Percentiles rank a stretch among this genome's conserved stretches.
Conservation (phyloP, 306 rosid genomes). For the Dalbergia cultrata region DNA sequence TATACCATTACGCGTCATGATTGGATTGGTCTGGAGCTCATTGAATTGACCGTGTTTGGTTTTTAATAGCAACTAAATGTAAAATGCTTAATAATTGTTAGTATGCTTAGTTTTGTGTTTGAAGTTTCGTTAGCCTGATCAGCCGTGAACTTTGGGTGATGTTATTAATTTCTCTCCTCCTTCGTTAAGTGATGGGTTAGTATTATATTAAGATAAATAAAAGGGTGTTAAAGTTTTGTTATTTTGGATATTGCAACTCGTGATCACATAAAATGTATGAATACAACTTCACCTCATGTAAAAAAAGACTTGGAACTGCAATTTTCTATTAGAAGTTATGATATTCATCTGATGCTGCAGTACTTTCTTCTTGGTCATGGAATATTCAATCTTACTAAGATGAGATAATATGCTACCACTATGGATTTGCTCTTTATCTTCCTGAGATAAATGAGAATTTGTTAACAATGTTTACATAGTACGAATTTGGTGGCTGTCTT, state of each 20-base stretch:
- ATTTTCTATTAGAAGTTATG: neutral
- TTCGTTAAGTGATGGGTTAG: neutral
- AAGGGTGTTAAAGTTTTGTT: neutral
- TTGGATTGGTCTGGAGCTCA: neutral
- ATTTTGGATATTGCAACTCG: neutral
- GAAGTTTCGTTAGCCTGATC: neutral
- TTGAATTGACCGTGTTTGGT: neutral
- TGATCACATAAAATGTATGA: neutral
- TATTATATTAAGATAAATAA: neutral
- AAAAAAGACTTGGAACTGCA: too few relatives aligned
- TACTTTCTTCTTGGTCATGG: neutral
- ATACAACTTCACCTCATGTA: neutral
- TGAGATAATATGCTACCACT: neutral
- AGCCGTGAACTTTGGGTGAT: constrained; percentile 3
- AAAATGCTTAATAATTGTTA: constrained; percentile 19
- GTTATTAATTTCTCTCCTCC: neutral
- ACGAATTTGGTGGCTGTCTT: constrained; percentile 6
- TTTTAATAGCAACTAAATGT: neutral
- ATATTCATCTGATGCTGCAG: neutral
- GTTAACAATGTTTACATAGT: neutral
- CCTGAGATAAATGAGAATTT: neutral
- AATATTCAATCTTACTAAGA: neutral
- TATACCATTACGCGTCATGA: neutral
- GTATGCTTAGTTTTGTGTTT: neutral
- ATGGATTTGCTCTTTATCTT: neutral